Base-by-base conservation (phyloP, 176 grass and related monocot species). In the Oryza coarctata region DNA sequence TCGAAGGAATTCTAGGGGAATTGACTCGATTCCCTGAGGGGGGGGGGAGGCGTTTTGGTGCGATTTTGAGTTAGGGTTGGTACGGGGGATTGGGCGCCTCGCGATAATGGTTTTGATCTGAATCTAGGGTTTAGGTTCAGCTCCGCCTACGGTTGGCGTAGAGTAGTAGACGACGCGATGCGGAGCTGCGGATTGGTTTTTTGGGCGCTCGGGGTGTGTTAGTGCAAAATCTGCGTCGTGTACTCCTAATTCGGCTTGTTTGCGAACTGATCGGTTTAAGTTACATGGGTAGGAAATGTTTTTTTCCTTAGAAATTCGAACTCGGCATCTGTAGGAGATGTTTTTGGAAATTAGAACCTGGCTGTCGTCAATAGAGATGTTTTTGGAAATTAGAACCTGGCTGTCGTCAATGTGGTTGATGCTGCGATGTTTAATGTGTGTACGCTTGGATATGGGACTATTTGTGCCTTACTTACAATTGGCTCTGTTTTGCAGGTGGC, bases 111-210 rank as follows among this genome's bases (percentile, higher is more conserved):
- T 22, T 63, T 12, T 34, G 40, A 75, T 90, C 84, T 87, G 80
- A 90, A 90, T 90, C 80, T 90, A 90, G 84, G 88, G 80, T 83
- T 80, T 90, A 61, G 71, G 60, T 1, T 63, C 32, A 4, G 34
- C 6, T 11, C 28, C 13, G 27, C 33, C 3, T 32, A 14, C 10
- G 65, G 20, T 20, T 52, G 55, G 28, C n/a, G 38, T 39, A 39
- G 38, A 39, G 8, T 39, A 25, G 65, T n/a, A 18, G 47, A 28
- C 6, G 3, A 0, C 45, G 4, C 49, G 65, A 7, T 9, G 28
- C 4, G 80, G 81, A 55, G 71, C 14, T 5, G 8, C 6, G 7
- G 31, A 3, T 33, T 0, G 12, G 1, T 12, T 57, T 55, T 55
- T 36, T 5, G 6, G 18, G n/a, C 67, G 50, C 2, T 26, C 2